Percentiles rank a stretch among this genome's conserved stretches.
phyloP scores from a whole-genome alignment of 208 protist species.

The Spongospora subterranea region DNA sequence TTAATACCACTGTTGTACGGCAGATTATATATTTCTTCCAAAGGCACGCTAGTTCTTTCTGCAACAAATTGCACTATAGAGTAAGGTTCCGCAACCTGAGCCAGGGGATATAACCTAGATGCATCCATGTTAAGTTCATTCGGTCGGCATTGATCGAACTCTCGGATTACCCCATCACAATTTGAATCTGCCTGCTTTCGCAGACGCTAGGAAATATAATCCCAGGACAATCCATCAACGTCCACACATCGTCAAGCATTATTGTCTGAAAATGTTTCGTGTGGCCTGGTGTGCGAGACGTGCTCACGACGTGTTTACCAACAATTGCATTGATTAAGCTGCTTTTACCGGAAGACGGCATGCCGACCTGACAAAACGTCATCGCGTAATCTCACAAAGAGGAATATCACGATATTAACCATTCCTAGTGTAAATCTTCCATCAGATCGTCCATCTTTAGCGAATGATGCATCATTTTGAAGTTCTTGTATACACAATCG shows the following conservation, averaged over 20 bases:
- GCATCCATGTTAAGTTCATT: no score
- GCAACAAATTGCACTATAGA: background rate
- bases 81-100: background rate
- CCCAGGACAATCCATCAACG: background rate
- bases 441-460: no score
- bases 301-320: background rate
- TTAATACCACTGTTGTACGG: no score
- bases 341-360: background rate
- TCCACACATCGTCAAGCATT: background rate
- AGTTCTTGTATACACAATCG: no score
- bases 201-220: background rate
- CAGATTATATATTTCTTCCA: background rate
- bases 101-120: background rate
- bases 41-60: background rate
- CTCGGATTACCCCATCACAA: background rate
- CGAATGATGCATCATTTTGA: no score
- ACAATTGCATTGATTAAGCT: background rate
- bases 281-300: background rate
- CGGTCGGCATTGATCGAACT: no score
- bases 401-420: no score
- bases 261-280: conserved; percentile 7
- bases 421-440: no score
- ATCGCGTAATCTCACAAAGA: no score
- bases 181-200: background rate
- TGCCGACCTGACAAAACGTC: background rate